A percentile compares a stretch with the other conserved stretches of the same genome.
Conservation (phyloP, 257 asterid species). For the Plectranthus barbatus region DNA sequence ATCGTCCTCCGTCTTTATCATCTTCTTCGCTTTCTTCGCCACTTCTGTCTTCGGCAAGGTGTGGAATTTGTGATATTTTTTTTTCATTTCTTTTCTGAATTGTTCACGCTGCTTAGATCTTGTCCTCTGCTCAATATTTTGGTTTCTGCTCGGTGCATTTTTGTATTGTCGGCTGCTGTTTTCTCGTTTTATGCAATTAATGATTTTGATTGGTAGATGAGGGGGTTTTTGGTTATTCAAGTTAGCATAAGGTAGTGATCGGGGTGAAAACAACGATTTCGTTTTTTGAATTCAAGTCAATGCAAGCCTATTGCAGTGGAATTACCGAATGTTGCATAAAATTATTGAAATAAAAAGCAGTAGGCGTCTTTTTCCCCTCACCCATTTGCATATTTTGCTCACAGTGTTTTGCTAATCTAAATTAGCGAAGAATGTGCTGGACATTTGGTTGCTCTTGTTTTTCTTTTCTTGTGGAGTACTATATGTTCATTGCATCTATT, state of each 20-base stretch:
- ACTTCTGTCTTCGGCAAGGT: constrained; percentile 32
- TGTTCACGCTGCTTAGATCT: constrained; percentile 5
- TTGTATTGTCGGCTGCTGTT: background rate
- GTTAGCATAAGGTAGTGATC: background rate
- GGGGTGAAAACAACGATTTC: constrained; percentile 4
- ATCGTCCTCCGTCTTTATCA: constrained; percentile 10
- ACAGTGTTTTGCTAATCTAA: background rate
- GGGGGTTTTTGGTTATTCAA: background rate
- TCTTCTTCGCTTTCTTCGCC: constrained; percentile 15
- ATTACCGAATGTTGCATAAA: background rate
- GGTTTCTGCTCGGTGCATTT: background rate
- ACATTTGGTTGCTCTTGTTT: background rate
- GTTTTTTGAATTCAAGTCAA: background rate
- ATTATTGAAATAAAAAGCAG: background rate
- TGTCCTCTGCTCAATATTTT: background rate
- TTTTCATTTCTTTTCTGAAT: constrained; percentile 1
- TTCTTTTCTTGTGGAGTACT: background rate
- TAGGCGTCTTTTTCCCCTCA: background rate
- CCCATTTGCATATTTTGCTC: background rate
- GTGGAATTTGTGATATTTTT: constrained; percentile 4
- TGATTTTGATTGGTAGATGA: background rate
- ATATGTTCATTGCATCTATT: background rate
- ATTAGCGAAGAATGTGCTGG: background rate
- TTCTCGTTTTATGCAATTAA: background rate
- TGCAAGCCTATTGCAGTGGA: background rate